Percentiles rank a stretch among this genome's conserved stretches.
Evolutionary conservation across 2,329 filamentous ascomycete genomes (phyloP).

Genomic region (Colletotrichum camelliae): DNA sequence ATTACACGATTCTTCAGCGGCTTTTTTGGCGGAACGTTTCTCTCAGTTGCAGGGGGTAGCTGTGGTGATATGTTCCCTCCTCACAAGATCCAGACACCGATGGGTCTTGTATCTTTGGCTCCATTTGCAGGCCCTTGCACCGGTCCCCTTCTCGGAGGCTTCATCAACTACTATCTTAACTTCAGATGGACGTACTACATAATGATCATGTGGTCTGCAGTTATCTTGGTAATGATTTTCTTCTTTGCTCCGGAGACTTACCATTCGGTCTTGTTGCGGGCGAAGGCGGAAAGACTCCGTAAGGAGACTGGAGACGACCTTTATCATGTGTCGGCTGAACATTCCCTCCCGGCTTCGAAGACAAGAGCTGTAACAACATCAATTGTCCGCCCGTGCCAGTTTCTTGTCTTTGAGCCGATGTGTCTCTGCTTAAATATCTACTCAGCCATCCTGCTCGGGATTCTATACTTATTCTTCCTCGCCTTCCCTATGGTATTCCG

Average conservation of each 20-base stretch:
- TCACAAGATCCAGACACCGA: conserved; percentile 74
- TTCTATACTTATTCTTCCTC: conserved; percentile 92
- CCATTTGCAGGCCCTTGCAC: conserved; percentile 68
- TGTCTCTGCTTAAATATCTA: conserved; percentile 80
- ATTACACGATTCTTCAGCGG: conserved; percentile 79
- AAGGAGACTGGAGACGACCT: conserved; percentile 76
- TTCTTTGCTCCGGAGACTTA: conserved; percentile 87
- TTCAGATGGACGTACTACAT: conserved; percentile 90
- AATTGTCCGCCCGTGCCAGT: conserved; percentile 74
- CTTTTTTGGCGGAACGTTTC: conserved; percentile 69
- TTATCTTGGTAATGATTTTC: conserved; percentile 66
- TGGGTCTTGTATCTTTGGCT: conserved; percentile 77
- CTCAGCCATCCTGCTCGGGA: conserved; percentile 81
- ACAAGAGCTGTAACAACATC: conserved; percentile 55
- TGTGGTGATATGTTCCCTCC: conserved; percentile 79
- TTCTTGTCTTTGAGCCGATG: conserved; percentile 85
- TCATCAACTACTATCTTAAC: conserved; percentile 76
- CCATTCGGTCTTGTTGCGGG: conserved; percentile 71
- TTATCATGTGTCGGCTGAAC: conserved; percentile 80
- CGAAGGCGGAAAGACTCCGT: conserved; percentile 73
- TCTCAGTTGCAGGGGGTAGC: conserved; percentile 81
- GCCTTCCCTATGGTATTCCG: conserved; percentile 83
- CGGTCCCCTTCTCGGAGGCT: conserved; percentile 73
- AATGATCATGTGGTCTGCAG: conserved; percentile 78
- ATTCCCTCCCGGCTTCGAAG: conserved; percentile 62